Evolutionary conservation across 2,329 filamentous ascomycete species (phyloP).

Genomic region (Sporothrix pallida): DNA sequence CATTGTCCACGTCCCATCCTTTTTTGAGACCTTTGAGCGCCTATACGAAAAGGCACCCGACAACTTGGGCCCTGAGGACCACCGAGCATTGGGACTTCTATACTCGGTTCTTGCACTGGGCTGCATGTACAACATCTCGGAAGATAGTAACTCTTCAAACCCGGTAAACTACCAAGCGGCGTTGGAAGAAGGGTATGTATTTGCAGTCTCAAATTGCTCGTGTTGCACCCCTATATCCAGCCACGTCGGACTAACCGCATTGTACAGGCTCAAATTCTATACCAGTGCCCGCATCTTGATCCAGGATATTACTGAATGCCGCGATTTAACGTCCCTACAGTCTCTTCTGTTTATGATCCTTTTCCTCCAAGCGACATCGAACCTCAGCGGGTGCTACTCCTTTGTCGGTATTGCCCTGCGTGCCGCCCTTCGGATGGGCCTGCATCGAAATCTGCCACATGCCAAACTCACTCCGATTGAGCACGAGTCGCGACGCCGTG

Average conservation of each 20-base stretch:
- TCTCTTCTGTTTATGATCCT: slow-evolving; percentile 79
- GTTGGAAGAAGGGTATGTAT: slow-evolving; percentile 61
- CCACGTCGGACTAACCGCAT: background rate
- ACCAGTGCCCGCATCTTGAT: slow-evolving; percentile 69
- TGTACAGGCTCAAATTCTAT: slow-evolving; percentile 73
- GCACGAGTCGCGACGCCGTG: slow-evolving; percentile 65
- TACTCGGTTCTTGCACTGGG: slow-evolving; percentile 75
- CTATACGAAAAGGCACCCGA: slow-evolving; percentile 75
- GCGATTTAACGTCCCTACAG: slow-evolving; percentile 76
- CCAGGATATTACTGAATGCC: slow-evolving; percentile 69
- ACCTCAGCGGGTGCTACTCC: slow-evolving; percentile 78
- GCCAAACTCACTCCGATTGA: slow-evolving; percentile 67
- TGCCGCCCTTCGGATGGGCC: slow-evolving; percentile 75
- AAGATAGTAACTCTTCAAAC: slow-evolving; percentile 56
- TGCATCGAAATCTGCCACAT: slow-evolving; percentile 74
- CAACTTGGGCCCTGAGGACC: slow-evolving; percentile 67
- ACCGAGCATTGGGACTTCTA: slow-evolving; percentile 71
- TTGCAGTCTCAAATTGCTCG: background rate
- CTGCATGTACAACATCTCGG: slow-evolving; percentile 70
- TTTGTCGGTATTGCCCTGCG: slow-evolving; percentile 79
- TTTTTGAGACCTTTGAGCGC: slow-evolving; percentile 76
- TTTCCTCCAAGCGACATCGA: slow-evolving; percentile 79
- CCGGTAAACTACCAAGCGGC: slow-evolving; percentile 56
- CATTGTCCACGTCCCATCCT: slow-evolving; percentile 80
- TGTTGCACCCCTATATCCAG: slow-evolving; percentile 30